These are phyloP conservation scores for Omphalotus olearius DNA, from an alignment of 1,284 basidiomycete genomes.

Conservation along the genomic window DNA sequence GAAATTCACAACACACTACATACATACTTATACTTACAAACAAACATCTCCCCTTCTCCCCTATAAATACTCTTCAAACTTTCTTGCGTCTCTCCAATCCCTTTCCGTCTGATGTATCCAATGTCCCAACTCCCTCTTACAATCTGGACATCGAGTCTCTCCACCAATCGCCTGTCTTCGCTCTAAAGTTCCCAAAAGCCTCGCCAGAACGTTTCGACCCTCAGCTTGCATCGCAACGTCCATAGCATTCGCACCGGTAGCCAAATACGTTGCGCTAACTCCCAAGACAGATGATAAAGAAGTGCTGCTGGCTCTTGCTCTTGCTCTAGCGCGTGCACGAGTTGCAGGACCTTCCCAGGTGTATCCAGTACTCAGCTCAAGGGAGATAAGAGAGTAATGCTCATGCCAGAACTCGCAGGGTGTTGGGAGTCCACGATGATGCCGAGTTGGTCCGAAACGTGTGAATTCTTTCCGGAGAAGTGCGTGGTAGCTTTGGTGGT, in stretches of 20 bases:
- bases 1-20: too few relatives aligned
- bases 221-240: not conserved
- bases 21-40: too few relatives aligned
- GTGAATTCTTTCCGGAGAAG: slow-evolving; percentile 16
- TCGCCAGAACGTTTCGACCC: not conserved
- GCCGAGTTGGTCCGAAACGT: slow-evolving; percentile 14
- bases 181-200: slow-evolving; percentile 12
- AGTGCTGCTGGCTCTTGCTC: not conserved
- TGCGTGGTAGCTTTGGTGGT: slow-evolving; percentile 10
- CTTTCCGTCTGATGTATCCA: slow-evolving; percentile 15
- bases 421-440: slow-evolving; percentile 9
- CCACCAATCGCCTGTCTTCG: slow-evolving; percentile 10
- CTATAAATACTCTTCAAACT: slow-evolving; percentile 15
- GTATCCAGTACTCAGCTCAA: slow-evolving; percentile 6
- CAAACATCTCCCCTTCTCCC: too few relatives aligned
- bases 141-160: slow-evolving; percentile 15
- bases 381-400: slow-evolving; percentile 15
- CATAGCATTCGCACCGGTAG: slow-evolving; percentile 1
- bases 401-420: slow-evolving; percentile 16
- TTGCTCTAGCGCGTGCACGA: not conserved
- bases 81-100: slow-evolving; percentile 12
- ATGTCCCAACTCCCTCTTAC: slow-evolving; percentile 16
- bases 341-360: not conserved
- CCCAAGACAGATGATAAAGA: slow-evolving; percentile 1
- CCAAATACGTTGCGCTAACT: not conserved